phyloP scores from a whole-genome alignment of 2,329 filamentous ascomycete genomes.

The Nemania diffusa region DNA sequence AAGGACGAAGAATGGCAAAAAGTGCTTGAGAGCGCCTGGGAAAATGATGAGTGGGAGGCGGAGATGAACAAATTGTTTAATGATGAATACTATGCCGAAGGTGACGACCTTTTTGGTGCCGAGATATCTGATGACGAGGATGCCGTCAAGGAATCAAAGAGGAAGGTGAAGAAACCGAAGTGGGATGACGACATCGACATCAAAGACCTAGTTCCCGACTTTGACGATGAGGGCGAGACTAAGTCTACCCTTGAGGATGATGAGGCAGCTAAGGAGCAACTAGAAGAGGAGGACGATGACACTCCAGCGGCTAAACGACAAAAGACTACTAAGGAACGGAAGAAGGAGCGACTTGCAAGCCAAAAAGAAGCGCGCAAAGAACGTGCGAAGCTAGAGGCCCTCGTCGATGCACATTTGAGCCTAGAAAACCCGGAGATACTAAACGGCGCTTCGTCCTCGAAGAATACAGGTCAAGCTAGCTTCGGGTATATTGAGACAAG shows the following conservation, averaged over 20 bases:
- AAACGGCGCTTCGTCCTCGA: constrained; percentile 47
- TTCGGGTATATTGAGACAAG: constrained; percentile 98
- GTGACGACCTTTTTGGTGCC: constrained; percentile 69
- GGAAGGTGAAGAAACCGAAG: constrained; percentile 79
- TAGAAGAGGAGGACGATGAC: constrained; percentile 56
- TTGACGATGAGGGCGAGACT: constrained; percentile 73
- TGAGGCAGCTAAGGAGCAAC: constrained; percentile 55
- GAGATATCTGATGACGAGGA: constrained; percentile 67
- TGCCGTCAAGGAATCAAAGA: constrained; percentile 64
- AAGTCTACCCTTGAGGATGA: constrained; percentile 67
- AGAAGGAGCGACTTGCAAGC: constrained; percentile 66
- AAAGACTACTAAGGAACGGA: constrained; percentile 69
- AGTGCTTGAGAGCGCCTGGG: constrained; percentile 88
- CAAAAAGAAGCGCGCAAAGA: constrained; percentile 83
- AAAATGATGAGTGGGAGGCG: constrained; percentile 87
- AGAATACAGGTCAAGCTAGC: constrained; percentile 49
- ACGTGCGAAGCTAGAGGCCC: constrained; percentile 82
- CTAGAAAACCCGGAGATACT: constrained; percentile 73
- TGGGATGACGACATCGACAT: constrained; percentile 99
- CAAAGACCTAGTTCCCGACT: constrained; percentile 88
- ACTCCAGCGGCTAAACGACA: constrained; percentile 63
- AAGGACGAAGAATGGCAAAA: constrained; percentile 84
- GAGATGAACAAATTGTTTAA: constrained; percentile 92
- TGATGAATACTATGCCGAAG: constrained; percentile 86
- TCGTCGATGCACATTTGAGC: constrained; percentile 84